These are phyloP conservation scores for Venturia aucupariae DNA, from an alignment of 2,329 filamentous ascomycete species.

Conservation along the genomic window DNA sequence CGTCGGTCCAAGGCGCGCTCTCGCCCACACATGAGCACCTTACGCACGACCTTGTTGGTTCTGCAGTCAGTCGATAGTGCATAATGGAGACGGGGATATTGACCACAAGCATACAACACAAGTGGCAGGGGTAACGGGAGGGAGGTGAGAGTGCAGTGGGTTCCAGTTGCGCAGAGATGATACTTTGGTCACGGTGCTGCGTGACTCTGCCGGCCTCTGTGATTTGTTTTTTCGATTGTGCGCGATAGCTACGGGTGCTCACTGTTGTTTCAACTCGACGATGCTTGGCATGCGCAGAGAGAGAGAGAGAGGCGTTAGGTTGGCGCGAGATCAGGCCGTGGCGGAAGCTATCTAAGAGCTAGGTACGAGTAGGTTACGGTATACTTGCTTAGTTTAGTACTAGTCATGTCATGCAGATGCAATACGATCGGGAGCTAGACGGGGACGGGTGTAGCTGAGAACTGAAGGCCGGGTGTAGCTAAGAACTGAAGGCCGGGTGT, in stretches of 20 bases:
- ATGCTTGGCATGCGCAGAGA: not conserved
- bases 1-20: too few species aligned
- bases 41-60: not conserved
- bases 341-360: not conserved
- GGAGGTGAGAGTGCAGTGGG: too few species aligned
- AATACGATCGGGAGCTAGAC: not conserved
- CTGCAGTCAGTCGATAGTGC: not conserved
- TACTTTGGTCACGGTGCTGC: not conserved
- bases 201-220: not conserved
- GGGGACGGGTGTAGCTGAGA: too few species aligned
- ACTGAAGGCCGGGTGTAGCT: not conserved
- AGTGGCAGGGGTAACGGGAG: not conserved
- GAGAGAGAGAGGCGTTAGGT: too few species aligned
- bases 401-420: not conserved
- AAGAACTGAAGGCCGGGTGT: too few species aligned
- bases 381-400: too few species aligned
- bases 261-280: not conserved
- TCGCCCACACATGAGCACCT: not conserved
- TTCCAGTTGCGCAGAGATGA: not conserved
- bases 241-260: not conserved
- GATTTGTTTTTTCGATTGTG: not conserved
- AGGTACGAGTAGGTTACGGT: too few species aligned
- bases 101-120: not conserved
- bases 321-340: not conserved
- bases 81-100: not conserved